Percentiles rank a stretch among this genome's conserved stretches.
phyloP scores from a whole-genome alignment of 2,329 filamentous ascomycete species.

The Aspergillus sp. region DNA sequence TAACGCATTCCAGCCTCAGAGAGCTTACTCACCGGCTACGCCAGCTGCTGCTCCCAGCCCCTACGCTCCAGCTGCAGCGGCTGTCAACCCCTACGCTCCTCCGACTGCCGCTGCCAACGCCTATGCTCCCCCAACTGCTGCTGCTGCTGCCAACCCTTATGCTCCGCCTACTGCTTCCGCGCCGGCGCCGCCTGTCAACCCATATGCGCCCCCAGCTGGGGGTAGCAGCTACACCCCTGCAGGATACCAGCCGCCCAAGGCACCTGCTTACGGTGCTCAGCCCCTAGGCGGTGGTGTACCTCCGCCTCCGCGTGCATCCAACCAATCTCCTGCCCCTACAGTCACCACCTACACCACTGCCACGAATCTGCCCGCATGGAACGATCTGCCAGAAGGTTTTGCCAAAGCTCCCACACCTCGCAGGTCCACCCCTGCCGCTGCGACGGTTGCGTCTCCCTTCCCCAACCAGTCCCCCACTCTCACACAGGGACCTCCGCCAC shows the following conservation, averaged over 20 bases:
- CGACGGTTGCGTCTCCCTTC: constrained; percentile 71
- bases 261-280: constrained; percentile 49
- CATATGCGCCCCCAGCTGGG: constrained; percentile 32
- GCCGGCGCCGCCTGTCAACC: constrained; percentile 22
- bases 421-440: constrained; percentile 69
- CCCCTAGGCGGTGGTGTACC: constrained; percentile 50
- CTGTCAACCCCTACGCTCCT: constrained; percentile 54
- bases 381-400: constrained; percentile 85
- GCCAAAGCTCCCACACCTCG: constrained; percentile 71
- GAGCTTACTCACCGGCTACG: constrained; percentile 32
- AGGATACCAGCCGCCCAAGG: constrained; percentile 60
- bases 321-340: constrained; percentile 61
- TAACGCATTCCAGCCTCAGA: constrained; percentile 40
- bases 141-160: constrained; percentile 37
- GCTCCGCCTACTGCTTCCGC: constrained; percentile 29
- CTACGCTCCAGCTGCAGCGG: constrained; percentile 33
- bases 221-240: constrained; percentile 38
- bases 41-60: constrained; percentile 42
- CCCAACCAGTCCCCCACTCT: constrained; percentile 59
- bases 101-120: constrained; percentile 47
- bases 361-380: constrained; percentile 81
- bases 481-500: constrained; percentile 51
- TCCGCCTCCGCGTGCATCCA: constrained; percentile 66
- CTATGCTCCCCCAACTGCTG: constrained; percentile 50
- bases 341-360: constrained; percentile 65